phyloP scores from a whole-genome alignment of 192 early-diverging fungal genomes.

The Pecoramyces ruminantium region DNA sequence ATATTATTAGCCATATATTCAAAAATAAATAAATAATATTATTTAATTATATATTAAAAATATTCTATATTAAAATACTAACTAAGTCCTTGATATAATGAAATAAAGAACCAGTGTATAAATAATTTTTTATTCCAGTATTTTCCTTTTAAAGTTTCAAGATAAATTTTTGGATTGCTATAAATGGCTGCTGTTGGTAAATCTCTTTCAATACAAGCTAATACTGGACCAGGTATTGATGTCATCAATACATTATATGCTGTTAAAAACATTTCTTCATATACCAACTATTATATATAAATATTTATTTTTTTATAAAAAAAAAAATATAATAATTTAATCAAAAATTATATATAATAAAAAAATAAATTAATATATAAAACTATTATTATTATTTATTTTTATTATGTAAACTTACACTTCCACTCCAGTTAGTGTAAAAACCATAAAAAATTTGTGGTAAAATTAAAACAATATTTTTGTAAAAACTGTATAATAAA shows the following conservation, averaged over 20 bases:
- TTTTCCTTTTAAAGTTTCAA: not conserved
- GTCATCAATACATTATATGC: not conserved
- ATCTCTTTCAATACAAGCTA: not conserved
- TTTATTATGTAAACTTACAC: not conserved
- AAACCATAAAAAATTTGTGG: not conserved
- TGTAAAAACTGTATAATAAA: not conserved
- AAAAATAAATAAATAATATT: too few species aligned
- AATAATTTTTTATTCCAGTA: not conserved
- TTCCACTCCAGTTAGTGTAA: not conserved
- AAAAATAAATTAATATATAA: not conserved
- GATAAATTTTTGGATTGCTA: not conserved
- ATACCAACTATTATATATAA: not conserved
- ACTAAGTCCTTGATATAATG: not conserved
- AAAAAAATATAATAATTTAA: too few species aligned
- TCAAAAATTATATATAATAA: too few species aligned
- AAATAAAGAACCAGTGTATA: not conserved
- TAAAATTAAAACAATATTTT: not conserved
- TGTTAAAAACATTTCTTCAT: not conserved
- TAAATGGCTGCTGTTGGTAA: not conserved
- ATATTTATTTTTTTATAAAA: too few species aligned
- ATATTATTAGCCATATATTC: too few species aligned
- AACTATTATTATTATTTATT: not conserved
- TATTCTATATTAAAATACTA: not conserved
- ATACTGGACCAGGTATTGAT: not conserved
- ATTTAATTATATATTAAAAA: too few species aligned